Evolutionary conservation across 2,329 filamentous ascomycete species (phyloP), one percentile per base, ranked within the genome.

Genomic region (Penicillium capsulatum): DNA sequence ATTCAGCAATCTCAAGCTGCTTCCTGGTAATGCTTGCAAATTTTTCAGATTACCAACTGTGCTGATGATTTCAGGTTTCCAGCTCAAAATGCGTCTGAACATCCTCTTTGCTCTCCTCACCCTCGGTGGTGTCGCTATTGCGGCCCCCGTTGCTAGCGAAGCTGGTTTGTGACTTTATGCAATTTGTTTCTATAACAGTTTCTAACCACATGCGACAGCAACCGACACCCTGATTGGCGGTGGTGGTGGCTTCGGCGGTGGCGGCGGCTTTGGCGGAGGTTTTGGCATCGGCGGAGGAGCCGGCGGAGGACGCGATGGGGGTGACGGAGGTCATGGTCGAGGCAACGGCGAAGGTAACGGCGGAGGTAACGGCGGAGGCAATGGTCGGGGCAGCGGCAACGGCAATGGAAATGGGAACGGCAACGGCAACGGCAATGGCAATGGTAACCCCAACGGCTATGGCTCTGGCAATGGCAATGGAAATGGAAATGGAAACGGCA

Each of bases 121-220:
- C 17, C 30, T 50, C 10, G 42, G 36, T 36, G 36, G 36, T 17
- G 36, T 35, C 29, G 31, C 45, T 31, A 29, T 50, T 39, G 45
- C 47, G 31, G 36, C 42, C 15, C 47, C 47, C 7, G 31, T 50
- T 17, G 39, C 47, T 8, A 24, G 22, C 10, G 29, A 47, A 30
- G 44, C 38, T 13, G 22, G 47, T 49, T n/a, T 20, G 47, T 47
- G 10, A 30, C 10, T n/a, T 27, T 17, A 17, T 11, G 7, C 22
- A 11, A 6, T 26, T 10, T 13, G 19, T 14, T 34, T 34, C 31
- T 32, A 42, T 20, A 17, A 6, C 7, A 8, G 2, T 15, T 2
- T 5, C 17, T 13, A 11, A 13, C 24, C 26, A 29, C 16, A 17
- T 24, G 9, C 19, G 9, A 5, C 19, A 22, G 19, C 19, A 5